Evolutionary conservation across 2,329 filamentous ascomycete genomes (phyloP).

Genomic region (Penicillium sclerotigenum): DNA sequence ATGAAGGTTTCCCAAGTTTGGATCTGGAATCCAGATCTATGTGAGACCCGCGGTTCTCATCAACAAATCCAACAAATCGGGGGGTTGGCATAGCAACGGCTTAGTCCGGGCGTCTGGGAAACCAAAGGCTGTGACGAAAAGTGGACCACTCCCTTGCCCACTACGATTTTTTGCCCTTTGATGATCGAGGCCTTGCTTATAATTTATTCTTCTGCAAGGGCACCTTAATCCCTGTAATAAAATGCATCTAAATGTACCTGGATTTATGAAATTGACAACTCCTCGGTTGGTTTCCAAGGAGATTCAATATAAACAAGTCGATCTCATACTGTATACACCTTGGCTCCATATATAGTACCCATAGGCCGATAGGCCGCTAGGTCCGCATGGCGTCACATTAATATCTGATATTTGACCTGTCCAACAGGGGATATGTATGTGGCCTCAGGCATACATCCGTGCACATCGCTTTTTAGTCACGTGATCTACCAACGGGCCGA

Average conservation of each 20-base stretch:
- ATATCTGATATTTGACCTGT: constrained; percentile 3
- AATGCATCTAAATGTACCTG: not conserved
- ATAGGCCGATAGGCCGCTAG: constrained; percentile 3
- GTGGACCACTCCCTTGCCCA: constrained; percentile 17
- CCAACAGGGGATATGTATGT: not conserved
- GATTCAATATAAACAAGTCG: constrained; percentile 13
- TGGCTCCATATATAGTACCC: constrained; percentile 2
- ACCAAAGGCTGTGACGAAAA: constrained; percentile 25
- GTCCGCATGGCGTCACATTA: constrained; percentile 7
- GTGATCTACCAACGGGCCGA: not conserved
- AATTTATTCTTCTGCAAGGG: constrained; percentile 22
- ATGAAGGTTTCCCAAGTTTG: constrained; percentile 18
- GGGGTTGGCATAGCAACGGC: constrained; percentile 39
- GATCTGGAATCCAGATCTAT: constrained; percentile 32
- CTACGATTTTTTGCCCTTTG: not conserved
- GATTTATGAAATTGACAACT: not conserved
- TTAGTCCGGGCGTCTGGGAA: constrained; percentile 29
- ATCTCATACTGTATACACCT: constrained; percentile 9
- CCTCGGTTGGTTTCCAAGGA: constrained; percentile 18
- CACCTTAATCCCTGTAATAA: constrained; percentile 15
- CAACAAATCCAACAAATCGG: constrained; percentile 43
- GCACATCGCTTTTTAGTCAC: not conserved
- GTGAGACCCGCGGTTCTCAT: constrained; percentile 35
- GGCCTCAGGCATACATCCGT: not conserved
- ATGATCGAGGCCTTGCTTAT: constrained; percentile 14